These are phyloP conservation scores for Trifolium repens DNA, from an alignment of 306 rosid genomes.

Conservation along the genomic window DNA sequence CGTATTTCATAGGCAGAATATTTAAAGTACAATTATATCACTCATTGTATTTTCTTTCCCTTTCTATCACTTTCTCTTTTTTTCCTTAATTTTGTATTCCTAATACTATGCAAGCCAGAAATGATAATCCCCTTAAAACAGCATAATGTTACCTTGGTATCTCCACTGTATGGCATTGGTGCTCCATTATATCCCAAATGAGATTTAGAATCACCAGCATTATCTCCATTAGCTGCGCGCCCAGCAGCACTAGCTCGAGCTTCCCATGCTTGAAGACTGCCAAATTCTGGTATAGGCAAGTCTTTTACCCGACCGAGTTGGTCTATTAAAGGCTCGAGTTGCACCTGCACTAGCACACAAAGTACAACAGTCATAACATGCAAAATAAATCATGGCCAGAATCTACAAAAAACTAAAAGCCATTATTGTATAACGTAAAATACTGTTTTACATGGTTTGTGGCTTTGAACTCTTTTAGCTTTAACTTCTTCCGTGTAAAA, in stretches of 20 bases:
- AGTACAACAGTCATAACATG: constrained; percentile 27
- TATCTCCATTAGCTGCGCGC: constrained; percentile 82
- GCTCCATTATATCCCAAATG: constrained; percentile 80
- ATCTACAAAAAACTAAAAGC: constrained; percentile 38
- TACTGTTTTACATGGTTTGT: neutral
- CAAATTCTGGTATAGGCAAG: constrained; percentile 89
- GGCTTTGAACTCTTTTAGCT: neutral
- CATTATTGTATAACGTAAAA: neutral
- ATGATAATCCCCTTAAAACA: constrained; percentile 19
- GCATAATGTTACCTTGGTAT: constrained; percentile 76
- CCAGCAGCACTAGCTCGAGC: constrained; percentile 84
- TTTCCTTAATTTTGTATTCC: neutral
- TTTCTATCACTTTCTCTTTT: constrained; percentile 5
- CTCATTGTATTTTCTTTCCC: constrained; percentile 10
- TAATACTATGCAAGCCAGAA: constrained; percentile 20
- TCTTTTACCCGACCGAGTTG: constrained; percentile 88
- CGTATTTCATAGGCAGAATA: constrained; percentile 9
- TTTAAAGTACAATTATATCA: constrained; percentile 6
- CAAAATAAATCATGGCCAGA: constrained; percentile 19
- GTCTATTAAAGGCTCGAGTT: constrained; percentile 87
- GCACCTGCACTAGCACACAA: constrained; percentile 60
- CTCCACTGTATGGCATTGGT: constrained; percentile 89
- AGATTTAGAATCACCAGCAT: constrained; percentile 74
- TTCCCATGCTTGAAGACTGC: constrained; percentile 97
- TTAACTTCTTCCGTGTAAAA: neutral